Evolutionary conservation across 1,284 basidiomycete genomes (phyloP), one percentile per base, ranked within the genome.

Genomic region (Ganoderma meredithae): DNA sequence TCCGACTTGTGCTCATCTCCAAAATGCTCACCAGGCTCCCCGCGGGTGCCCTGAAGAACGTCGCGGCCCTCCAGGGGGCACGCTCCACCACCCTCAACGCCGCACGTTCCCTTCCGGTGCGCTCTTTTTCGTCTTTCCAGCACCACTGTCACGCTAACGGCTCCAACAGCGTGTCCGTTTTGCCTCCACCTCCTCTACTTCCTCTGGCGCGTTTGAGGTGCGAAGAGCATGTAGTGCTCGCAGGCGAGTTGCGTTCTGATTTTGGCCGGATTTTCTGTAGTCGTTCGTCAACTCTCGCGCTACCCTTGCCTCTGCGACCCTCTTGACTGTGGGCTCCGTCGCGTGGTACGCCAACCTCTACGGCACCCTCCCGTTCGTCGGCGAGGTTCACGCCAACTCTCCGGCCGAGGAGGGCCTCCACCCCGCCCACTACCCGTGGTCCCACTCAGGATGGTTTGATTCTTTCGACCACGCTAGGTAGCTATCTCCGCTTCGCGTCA

Each of bases 321-420:
- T 92, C 71, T 83, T 94, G 78, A 90, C 96, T 62, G 93, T 86
- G 72, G 96, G 97, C 70, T 93, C 96, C 53, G 87, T 97, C 80
- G 95, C 95, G 67, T 97, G 95, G 95, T 99, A 99, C 87, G 92
- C 94, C 76, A 93, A 97, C 81, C 88, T 97, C 67, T 99, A 96
- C 81, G 98, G 97, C 73, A 86, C 88, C 44, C 84, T 96, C 69
- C 95, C 95, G 62, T 94, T 97, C 83, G 78, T 97, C 74, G 90
- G 92, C 72, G 90, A 96, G 82, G 95, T 93, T 15, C 93, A 95
- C 79, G 96, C 96, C 68, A 95, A 93, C 82, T 92, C 93, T 71
- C 91, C 92, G 65, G 94, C 92, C 62, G 98, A 99, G 76, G 95
- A 97, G 75, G 98, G 98, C 75, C 90, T 99, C 63, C 98, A 99